Evolutionary conservation across 306 rosid species (phyloP).

Genomic region (Betula pendula): DNA sequence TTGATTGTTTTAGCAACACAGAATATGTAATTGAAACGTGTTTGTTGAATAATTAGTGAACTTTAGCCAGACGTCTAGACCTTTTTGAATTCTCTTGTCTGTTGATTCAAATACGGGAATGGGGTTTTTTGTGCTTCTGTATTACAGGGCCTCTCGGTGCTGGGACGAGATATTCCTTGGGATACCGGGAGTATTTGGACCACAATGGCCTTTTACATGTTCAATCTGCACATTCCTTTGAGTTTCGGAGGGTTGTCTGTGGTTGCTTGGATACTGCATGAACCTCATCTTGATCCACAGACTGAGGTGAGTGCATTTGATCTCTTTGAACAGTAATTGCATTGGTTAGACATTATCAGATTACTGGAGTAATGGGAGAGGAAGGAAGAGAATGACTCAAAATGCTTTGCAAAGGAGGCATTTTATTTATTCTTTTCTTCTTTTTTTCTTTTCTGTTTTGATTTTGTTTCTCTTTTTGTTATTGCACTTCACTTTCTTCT

Average conservation of each 20-base stretch:
- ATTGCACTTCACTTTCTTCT: neutral
- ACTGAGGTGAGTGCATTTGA: conserved; percentile 49
- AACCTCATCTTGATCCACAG: conserved; percentile 63
- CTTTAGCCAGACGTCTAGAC: neutral
- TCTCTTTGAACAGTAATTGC: neutral
- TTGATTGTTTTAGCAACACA: neutral
- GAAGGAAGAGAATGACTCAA: neutral
- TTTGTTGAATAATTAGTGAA: neutral
- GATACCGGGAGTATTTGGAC: conserved; percentile 60
- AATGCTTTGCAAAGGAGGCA: conserved; percentile 12
- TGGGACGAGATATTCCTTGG: conserved; percentile 61
- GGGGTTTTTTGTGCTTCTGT: conserved; percentile 14
- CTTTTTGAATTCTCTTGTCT: neutral
- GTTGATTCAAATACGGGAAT: neutral
- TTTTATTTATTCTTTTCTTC: neutral
- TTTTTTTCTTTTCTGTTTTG: neutral
- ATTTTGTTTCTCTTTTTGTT: neutral
- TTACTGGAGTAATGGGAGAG: neutral
- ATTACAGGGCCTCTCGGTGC: conserved; percentile 58
- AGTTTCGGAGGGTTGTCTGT: conserved; percentile 81
- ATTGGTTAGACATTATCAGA: neutral
- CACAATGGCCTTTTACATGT: conserved; percentile 60
- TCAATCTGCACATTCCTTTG: conserved; percentile 82
- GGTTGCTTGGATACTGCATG: conserved; percentile 42
- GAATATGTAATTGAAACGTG: neutral